Percentiles rank a stretch among this genome's conserved stretches.
phyloP scores from a whole-genome alignment of 371 early-diverging fungal genomes.

The Blastocladiella emersonii region DNA sequence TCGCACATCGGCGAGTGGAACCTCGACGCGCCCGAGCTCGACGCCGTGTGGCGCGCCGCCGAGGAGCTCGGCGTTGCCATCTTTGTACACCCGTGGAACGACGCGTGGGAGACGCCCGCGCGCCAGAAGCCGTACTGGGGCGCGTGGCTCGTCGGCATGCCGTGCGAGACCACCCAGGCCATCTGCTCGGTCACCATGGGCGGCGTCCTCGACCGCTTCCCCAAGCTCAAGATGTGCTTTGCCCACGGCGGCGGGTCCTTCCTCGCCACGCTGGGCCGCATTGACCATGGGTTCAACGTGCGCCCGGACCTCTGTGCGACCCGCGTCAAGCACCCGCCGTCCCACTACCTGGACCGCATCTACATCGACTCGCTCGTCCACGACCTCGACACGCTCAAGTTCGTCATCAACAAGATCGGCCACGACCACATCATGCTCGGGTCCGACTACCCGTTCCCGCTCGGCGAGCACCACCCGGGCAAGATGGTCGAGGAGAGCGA shows the following conservation, averaged over 20 bases:
- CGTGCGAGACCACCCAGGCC: slow-evolving; percentile 54
- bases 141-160: slow-evolving; percentile 61
- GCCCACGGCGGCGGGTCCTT: slow-evolving; percentile 62
- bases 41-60: slow-evolving; percentile 21
- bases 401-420: slow-evolving; percentile 50
- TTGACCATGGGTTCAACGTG: slow-evolving; percentile 50
- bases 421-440: slow-evolving; percentile 45
- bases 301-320: slow-evolving; percentile 52
- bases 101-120: slow-evolving; percentile 33
- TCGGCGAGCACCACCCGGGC: slow-evolving; percentile 53
- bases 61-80: slow-evolving; percentile 47
- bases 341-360: slow-evolving; percentile 33
- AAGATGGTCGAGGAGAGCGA: slow-evolving; percentile 35
- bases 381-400: slow-evolving; percentile 45
- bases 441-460: slow-evolving; percentile 53
- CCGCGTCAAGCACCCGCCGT: slow-evolving; percentile 21
- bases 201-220: slow-evolving; percentile 50
- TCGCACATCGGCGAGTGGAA: slow-evolving; percentile 58
- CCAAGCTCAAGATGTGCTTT: slow-evolving; percentile 43
- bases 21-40: slow-evolving; percentile 51
- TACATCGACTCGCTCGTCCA: slow-evolving; percentile 56
- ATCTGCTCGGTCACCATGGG: slow-evolving; percentile 50
- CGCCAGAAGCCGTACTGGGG: slow-evolving; percentile 59
- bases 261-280: slow-evolving; percentile 47
- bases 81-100: slow-evolving; percentile 63